Conservation (phyloP, 306 rosid species). For the Trifolium subterraneum region DNA sequence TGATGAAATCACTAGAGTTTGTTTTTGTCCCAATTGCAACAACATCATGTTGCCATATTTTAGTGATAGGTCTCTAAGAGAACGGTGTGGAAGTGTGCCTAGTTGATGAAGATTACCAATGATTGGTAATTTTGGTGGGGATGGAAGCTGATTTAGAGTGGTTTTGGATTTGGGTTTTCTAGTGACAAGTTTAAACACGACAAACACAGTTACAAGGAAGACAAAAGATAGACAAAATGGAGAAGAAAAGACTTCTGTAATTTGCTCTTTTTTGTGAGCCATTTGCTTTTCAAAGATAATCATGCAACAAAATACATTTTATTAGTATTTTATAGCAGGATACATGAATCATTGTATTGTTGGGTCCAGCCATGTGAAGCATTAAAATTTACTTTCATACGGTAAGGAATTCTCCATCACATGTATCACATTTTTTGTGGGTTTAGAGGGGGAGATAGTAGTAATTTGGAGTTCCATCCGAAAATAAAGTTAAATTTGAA, state of each 20-base stretch:
- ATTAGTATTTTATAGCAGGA: too few relatives aligned
- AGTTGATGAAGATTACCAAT: neutral
- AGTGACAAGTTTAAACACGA: conserved; percentile 8
- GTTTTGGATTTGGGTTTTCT: conserved; percentile 21
- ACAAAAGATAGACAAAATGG: neutral
- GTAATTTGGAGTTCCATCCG: too few relatives aligned
- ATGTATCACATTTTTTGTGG: too few relatives aligned
- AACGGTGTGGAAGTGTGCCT: neutral
- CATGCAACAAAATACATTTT: too few relatives aligned
- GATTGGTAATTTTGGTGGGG: neutral
- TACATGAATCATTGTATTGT: too few relatives aligned
- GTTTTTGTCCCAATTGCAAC: neutral
- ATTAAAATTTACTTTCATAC: too few relatives aligned
- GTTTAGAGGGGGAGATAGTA: too few relatives aligned
- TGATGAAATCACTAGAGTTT: neutral
- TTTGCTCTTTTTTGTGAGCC: conserved; percentile 32
- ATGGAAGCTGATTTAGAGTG: neutral
- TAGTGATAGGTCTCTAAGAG: neutral
- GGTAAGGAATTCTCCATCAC: too few relatives aligned
- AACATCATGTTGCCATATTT: neutral
- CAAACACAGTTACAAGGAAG: neutral
- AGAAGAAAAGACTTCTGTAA: neutral
- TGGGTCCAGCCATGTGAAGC: too few relatives aligned
- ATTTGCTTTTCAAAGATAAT: neutral
- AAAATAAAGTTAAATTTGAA: too few relatives aligned